Conservation (phyloP, 257 asterid genomes). For the Cordia subcordata region DNA sequence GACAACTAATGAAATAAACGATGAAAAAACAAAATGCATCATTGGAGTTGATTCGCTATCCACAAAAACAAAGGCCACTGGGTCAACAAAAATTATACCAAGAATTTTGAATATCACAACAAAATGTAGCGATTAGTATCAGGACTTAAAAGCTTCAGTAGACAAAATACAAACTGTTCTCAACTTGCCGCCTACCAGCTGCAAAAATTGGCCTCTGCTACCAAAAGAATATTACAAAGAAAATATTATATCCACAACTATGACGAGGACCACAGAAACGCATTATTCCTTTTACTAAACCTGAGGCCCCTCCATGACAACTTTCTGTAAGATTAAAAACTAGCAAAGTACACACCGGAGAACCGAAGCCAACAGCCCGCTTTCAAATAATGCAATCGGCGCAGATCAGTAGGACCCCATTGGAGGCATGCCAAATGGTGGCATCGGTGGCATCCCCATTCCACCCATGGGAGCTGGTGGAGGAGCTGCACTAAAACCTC, state of each 20-base stretch:
- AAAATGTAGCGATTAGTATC: constrained; percentile 9
- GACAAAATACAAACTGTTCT: constrained; percentile 33
- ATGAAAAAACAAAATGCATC: too few relatives aligned
- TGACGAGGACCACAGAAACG: constrained; percentile 29
- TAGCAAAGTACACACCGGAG: neutral
- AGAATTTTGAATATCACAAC: neutral
- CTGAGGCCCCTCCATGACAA: constrained; percentile 15
- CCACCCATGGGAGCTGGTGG: constrained; percentile 69
- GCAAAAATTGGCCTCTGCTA: constrained; percentile 63
- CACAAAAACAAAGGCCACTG: neutral
- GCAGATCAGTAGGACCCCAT: constrained; percentile 81
- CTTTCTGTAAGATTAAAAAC: constrained; percentile 12
- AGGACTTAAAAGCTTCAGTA: constrained; percentile 7
- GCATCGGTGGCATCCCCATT: constrained; percentile 97
- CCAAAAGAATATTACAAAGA: constrained; percentile 77
- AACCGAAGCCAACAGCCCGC: constrained; percentile 8
- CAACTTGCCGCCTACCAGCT: constrained; percentile 62
- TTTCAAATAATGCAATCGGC: constrained; percentile 8
- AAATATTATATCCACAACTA: constrained; percentile 47
- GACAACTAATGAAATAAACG: too few relatives aligned
- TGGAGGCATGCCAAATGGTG: constrained; percentile 91
- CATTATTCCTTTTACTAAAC: constrained; percentile 24
- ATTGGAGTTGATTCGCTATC: too few relatives aligned
- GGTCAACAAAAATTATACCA: neutral
- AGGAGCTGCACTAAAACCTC: constrained; percentile 48